Evolutionary conservation across 805 yeast species (phyloP), one percentile per base, ranked within the genome.

Genomic region (Candida nemodendra): DNA sequence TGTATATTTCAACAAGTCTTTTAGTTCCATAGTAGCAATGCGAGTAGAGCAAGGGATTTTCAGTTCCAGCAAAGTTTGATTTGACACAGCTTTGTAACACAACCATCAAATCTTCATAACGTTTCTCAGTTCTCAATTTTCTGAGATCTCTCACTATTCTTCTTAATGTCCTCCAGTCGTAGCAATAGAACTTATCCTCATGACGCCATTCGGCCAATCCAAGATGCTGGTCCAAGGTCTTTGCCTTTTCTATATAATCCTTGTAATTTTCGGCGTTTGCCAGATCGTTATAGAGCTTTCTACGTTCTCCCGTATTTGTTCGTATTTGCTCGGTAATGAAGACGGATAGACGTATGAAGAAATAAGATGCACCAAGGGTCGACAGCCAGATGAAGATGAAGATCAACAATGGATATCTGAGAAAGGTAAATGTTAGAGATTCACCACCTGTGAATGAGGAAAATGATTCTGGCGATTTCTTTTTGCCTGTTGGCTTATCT

Each of bases 11-110:
- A 21, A 84, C 78, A 17, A 81, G 55, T 7, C 65, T 53, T 54
- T 84, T 84, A 0, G 95, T 82, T 9, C 93, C 93, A 52, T 76
- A 82, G 56, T 84, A 81, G 31, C 85, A 66, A 58, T 84, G 89
- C 4, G 87, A 78, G 52, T 84, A 85, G 18, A 84, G 64, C 39
- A 74, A 69, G 23, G 85, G 74, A 51, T 83, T 82, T 55, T 84
- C 91, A 3, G 79, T 79, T 2, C 93, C 93, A 3, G 88, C 89
- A 63, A 84, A 85, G 53, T 85, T 84, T 35, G 77, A 69, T 53
- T 81, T 81, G 18, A 84, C 58, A 49, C 90, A 83, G 3, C 78
- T 78, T 46, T 81, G 87, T 23, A 85, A 59, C 6, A 79, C 61
- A 9, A 74, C 57, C 63, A 77, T 65, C 22, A 83, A 54, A 32